Conservation (phyloP, 306 rosid species). For the Fragaria iinumae region DNA sequence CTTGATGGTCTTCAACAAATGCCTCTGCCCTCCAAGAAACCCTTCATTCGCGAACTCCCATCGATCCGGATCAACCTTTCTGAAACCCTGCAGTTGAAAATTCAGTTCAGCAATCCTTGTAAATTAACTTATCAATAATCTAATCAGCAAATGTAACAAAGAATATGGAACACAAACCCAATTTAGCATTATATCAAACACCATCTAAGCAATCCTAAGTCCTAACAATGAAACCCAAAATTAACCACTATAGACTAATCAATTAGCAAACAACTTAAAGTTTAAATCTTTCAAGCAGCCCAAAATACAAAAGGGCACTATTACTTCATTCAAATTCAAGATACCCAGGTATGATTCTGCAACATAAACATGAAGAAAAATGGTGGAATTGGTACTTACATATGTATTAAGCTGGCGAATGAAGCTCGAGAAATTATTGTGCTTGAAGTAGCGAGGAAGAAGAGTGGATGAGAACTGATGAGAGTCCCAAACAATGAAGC, state of each 20-base stretch:
- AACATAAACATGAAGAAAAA: background rate
- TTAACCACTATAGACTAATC: background rate
- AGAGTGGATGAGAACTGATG: slow-evolving; percentile 57
- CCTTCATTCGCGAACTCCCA: slow-evolving; percentile 98
- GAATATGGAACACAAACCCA: background rate
- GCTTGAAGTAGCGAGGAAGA: slow-evolving; percentile 92
- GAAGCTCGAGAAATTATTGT: slow-evolving; percentile 90
- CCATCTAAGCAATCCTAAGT: background rate
- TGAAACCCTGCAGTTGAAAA: slow-evolving; percentile 65
- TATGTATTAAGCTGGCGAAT: slow-evolving; percentile 96
- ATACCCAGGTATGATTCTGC: background rate
- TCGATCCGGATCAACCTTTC: slow-evolving; percentile 87
- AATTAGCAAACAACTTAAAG: background rate
- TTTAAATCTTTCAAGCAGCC: background rate
- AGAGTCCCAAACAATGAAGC: slow-evolving; percentile 93
- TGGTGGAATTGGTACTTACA: slow-evolving; percentile 43
- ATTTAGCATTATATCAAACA: background rate
- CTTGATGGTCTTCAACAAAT: slow-evolving; percentile 71
- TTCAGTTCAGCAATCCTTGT: slow-evolving; percentile 7
- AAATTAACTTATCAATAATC: background rate
- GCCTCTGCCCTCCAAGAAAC: slow-evolving; percentile 79
- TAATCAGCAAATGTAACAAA: background rate
- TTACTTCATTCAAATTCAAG: background rate
- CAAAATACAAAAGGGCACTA: background rate
- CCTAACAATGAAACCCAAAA: background rate